Conservation (phyloP, 176 grass and related monocot species). For the Bothriochloa decipiens region DNA sequence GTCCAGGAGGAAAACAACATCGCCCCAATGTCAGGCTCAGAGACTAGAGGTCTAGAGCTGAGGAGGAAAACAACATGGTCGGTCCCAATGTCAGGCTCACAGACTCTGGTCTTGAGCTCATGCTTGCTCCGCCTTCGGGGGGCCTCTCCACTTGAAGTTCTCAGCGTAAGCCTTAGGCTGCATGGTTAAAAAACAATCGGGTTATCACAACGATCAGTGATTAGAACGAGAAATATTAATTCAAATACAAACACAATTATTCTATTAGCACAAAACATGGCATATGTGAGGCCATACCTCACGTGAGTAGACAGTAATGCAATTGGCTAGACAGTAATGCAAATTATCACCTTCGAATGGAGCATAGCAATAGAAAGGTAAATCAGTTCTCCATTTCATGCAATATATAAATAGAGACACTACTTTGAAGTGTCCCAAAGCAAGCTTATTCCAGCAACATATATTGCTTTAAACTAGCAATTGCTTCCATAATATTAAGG, state of each 20-base stretch:
- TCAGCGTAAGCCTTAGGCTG: conserved; percentile 82
- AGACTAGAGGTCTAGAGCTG: neutral
- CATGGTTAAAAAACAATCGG: conserved; percentile 36
- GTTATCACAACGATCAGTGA: neutral
- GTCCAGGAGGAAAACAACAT: conserved; percentile 12
- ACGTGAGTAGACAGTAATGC: too few relatives aligned
- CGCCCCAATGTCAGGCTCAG: neutral
- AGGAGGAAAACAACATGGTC: conserved; percentile 17
- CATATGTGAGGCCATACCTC: neutral
- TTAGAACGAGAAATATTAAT: neutral
- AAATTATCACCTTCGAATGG: neutral
- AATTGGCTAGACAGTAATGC: too few relatives aligned
- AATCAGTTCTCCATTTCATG: neutral
- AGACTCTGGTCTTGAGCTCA: conserved; percentile 26
- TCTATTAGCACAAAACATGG: neutral
- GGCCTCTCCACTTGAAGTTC: conserved; percentile 99
- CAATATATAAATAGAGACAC: neutral
- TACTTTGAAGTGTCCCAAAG: neutral
- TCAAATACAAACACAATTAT: neutral
- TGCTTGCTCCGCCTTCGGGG: conserved; percentile 56
- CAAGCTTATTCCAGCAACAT: neutral
- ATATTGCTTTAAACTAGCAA: neutral
- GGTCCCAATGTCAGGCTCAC: neutral
- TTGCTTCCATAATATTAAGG: neutral
- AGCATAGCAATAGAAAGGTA: neutral